Percentiles rank a stretch among this genome's conserved stretches.
Conservation (phyloP, 495 filamentous ascomycete species). For the Tuber magnatum region DNA sequence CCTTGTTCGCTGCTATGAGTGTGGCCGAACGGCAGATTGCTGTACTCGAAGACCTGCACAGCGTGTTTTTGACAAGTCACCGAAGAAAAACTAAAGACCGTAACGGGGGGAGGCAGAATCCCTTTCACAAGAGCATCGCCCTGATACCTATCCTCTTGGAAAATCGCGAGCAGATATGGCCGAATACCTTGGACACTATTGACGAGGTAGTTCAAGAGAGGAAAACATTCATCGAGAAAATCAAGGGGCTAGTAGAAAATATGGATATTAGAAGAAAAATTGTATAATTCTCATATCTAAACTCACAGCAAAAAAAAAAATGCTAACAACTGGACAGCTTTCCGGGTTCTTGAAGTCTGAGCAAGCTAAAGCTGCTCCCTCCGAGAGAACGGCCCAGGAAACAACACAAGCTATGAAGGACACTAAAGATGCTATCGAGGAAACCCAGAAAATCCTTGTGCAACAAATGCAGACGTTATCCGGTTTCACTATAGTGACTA, state of each 20-base stretch:
- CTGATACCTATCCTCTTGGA: not conserved
- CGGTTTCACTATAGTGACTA: not conserved
- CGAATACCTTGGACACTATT: not conserved
- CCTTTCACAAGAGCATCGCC: not conserved
- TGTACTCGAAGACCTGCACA: not conserved
- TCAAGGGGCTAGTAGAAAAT: not conserved
- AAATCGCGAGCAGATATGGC: not conserved
- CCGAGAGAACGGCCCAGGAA: not conserved
- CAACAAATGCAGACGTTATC: not conserved
- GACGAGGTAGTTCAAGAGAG: not conserved
- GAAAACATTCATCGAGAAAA: not conserved
- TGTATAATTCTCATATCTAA: not conserved
- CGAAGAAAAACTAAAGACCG: not conserved
- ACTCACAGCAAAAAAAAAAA: not conserved
- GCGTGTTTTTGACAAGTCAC: not conserved
- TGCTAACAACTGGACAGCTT: not conserved
- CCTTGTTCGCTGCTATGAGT: not conserved
- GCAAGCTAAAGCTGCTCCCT: not conserved
- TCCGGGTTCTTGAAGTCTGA: not conserved
- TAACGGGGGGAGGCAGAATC: not conserved
- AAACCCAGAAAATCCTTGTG: not conserved
- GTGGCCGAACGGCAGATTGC: not conserved
- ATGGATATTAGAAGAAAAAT: not conserved
- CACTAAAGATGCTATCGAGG: not conserved
- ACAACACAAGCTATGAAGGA: not conserved